Evolutionary conservation across 2,329 filamentous ascomycete species (phyloP), one percentile per base, ranked within the genome.

Genomic region (Aspergillus spinulosporus): DNA sequence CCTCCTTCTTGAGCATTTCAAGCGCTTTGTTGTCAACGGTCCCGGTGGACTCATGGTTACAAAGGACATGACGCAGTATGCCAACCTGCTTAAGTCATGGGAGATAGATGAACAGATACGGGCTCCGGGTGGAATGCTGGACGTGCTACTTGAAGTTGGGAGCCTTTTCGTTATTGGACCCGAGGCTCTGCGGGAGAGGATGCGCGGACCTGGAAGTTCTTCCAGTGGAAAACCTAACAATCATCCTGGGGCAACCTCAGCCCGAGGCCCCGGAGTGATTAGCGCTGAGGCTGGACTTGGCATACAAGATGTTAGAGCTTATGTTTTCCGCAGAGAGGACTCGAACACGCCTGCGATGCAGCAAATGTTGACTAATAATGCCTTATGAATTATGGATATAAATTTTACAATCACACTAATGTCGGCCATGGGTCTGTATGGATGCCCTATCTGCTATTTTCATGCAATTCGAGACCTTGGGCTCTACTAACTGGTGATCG

Each of bases 61-160:
- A 36, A 96, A 97, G 76, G 94, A 99, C 71, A 92, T 97, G 72
- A 90, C 91, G 36, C 92, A 91, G 70, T 99, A 99, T 73, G 89
- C 90, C 6, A 88, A 92, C 59, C 85, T 96, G 8, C 81, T 99
- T 62, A 86, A 90, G 60, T 86, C 86, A 34, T 97, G 92, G 91
- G 84, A 88, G 29, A 79, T 92, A 40, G 81, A 83, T 52, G 87
- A 86, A 65, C 85, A 89, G n/a, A 66, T 72, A 48, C 74, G 75
- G 53, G 70, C 68, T 5, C 68, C 72, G 2, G 68, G 69, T 66
- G 81, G 82, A 26, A 84, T 85, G 52, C 84, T 97, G 62, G 93
- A 99, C 76, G 84, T 96, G 45, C 76, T 99, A 58, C 88, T 91
- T 28, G 94, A 99, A 78, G 91, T 99, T 57, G 93, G 92, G 8